Evolutionary conservation across 2,329 filamentous ascomycete genomes (phyloP).

Genomic region (Apiospora arundinis): DNA sequence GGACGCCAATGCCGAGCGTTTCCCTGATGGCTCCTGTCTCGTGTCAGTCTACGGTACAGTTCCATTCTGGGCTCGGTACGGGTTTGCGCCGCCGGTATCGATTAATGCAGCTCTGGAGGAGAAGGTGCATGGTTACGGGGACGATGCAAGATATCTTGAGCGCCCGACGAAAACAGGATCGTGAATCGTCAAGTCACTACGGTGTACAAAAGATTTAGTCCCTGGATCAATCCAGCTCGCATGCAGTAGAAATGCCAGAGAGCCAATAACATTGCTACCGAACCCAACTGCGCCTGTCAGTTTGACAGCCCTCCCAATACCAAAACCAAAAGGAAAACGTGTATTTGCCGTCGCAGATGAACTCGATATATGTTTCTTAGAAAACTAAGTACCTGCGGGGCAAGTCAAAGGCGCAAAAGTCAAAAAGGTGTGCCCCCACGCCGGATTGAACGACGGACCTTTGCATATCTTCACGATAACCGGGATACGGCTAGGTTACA

Average conservation of each 20-base stretch:
- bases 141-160: constrained; percentile 39
- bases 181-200: neutral
- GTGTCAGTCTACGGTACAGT: constrained; percentile 45
- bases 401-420: neutral
- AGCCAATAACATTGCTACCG: too few relatives aligned
- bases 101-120: constrained; percentile 32
- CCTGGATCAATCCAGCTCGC: neutral
- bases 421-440: constrained; percentile 6
- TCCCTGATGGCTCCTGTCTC: constrained; percentile 36
- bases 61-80: constrained; percentile 42
- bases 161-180: constrained; percentile 14
- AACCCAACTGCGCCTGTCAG: too few relatives aligned
- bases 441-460: constrained; percentile 19
- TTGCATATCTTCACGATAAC: constrained; percentile 1
- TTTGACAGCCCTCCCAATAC: too few relatives aligned
- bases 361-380: too few relatives aligned
- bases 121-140: constrained; percentile 43
- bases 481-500: neutral
- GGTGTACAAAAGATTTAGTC: too few relatives aligned
- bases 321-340: too few relatives aligned
- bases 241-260: too few relatives aligned
- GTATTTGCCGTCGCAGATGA: too few relatives aligned
- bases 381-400: too few relatives aligned
- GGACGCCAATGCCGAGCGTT: constrained; percentile 32
- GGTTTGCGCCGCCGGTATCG: constrained; percentile 35